A percentile compares a stretch with the other conserved stretches of the same genome.
phyloP scores from a whole-genome alignment of 108 stramenopile species.

The Nitzschia sp. region DNA sequence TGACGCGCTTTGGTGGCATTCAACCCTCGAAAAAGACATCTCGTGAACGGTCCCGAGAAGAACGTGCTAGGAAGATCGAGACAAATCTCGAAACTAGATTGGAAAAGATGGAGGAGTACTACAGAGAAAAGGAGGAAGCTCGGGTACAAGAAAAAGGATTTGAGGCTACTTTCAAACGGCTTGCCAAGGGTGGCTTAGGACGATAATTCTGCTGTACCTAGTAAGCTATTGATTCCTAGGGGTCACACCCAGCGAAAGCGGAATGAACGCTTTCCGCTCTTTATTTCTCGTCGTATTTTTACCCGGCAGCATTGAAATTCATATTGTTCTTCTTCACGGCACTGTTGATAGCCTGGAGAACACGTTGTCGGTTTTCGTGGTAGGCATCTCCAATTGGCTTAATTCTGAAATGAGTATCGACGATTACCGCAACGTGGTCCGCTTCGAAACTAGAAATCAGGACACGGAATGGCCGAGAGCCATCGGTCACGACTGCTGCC shows the following conservation, averaged over 20 bases:
- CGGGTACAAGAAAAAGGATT: conserved; percentile 49
- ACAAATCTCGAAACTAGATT: conserved; percentile 38
- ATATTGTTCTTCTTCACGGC: conserved; percentile 63
- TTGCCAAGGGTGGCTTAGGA: conserved; percentile 18
- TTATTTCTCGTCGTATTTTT: no score
- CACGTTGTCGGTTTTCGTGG: conserved; percentile 57
- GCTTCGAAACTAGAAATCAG: conserved; percentile 55
- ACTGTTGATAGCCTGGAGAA: conserved; percentile 62
- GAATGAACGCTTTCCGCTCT: no score
- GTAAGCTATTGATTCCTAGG: no score
- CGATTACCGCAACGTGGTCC: conserved; percentile 59
- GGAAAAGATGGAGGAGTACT: conserved; percentile 74
- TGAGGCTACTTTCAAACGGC: conserved; percentile 34
- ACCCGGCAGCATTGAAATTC: background rate
- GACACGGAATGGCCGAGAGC: conserved; percentile 62
- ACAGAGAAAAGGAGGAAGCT: conserved; percentile 47
- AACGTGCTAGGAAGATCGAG: conserved; percentile 77
- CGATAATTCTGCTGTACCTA: no score
- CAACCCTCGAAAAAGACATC: conserved; percentile 66
- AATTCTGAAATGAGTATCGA: conserved; percentile 64
- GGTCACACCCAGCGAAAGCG: no score
- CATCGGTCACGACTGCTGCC: no score
- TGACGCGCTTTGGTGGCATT: conserved; percentile 34
- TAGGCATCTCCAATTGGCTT: conserved; percentile 59
- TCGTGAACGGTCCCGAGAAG: conserved; percentile 66